Evolutionary conservation across 2,329 filamentous ascomycete species (phyloP).

Genomic region (Fusarium solani-melongenae): DNA sequence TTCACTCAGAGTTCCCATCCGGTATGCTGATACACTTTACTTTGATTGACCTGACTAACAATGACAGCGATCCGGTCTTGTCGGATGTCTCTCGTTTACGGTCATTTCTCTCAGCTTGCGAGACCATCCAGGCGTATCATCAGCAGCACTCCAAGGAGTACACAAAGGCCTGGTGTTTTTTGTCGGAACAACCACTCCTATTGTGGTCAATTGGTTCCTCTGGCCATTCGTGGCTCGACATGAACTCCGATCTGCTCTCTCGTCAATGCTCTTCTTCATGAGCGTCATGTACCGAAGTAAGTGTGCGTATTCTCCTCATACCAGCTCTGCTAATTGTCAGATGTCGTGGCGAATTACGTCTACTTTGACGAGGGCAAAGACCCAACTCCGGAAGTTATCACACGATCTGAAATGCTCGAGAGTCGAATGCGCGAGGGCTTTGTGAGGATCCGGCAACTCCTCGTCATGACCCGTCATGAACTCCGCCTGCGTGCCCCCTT

Average conservation of each 20-base stretch:
- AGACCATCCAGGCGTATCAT: conserved; percentile 45
- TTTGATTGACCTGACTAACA: conserved; percentile 18
- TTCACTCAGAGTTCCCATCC: conserved; percentile 66
- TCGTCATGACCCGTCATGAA: conserved; percentile 68
- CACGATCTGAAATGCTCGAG: conserved; percentile 67
- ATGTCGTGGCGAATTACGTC: conserved; percentile 66
- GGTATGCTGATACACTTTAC: conserved; percentile 44
- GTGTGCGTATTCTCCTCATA: conserved; percentile 1
- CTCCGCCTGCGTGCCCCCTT: conserved; percentile 68
- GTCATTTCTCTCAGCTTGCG: conserved; percentile 61
- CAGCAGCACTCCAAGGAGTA: conserved; percentile 55
- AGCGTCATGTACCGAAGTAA: conserved; percentile 66
- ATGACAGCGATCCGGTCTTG: conserved; percentile 64
- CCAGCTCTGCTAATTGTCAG: conserved; percentile 39
- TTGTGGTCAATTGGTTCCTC: conserved; percentile 68
- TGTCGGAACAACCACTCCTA: conserved; percentile 63
- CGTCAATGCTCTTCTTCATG: conserved; percentile 67
- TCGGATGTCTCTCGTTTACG: conserved; percentile 67
- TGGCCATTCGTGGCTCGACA: conserved; percentile 72
- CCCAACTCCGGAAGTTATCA: conserved; percentile 62
- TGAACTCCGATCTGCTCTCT: conserved; percentile 65
- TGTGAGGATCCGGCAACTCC: conserved; percentile 65
- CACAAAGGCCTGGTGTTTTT: conserved; percentile 63
- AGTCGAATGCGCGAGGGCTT: conserved; percentile 70
- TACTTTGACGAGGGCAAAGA: conserved; percentile 67